These are phyloP conservation scores for Phytopythium cucurbitacearum DNA, from an alignment of 352 stramenopile species.

Conservation along the genomic window DNA sequence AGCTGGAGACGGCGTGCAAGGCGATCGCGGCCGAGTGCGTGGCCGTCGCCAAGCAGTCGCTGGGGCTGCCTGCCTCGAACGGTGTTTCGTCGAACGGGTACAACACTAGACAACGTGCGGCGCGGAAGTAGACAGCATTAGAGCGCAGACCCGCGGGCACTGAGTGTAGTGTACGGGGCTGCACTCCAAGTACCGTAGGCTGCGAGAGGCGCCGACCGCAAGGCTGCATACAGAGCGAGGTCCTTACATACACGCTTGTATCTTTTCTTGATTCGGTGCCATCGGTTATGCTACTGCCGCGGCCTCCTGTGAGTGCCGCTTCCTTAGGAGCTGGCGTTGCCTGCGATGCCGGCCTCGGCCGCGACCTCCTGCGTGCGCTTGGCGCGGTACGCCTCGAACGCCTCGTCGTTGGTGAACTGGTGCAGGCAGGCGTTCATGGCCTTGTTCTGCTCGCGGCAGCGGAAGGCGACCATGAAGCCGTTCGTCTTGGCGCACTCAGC, in stretches of 20 bases:
- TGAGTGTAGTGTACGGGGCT: too few relatives aligned
- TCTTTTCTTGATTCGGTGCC: not conserved
- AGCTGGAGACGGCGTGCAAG: slow-evolving; percentile 53
- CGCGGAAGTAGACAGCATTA: not conserved
- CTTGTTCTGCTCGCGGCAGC: slow-evolving; percentile 67
- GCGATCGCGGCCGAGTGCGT: slow-evolving; percentile 54
- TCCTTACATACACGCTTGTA: not conserved
- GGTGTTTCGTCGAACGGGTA: slow-evolving; percentile 33
- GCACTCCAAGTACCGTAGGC: too few relatives aligned
- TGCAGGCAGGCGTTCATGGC: slow-evolving; percentile 79
- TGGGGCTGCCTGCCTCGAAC: slow-evolving; percentile 13
- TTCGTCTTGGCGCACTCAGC: slow-evolving; percentile 63
- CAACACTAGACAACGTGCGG: slow-evolving; percentile 14
- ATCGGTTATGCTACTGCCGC: too few relatives aligned
- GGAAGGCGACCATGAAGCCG: slow-evolving; percentile 66
- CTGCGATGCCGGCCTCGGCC: slow-evolving; percentile 8
- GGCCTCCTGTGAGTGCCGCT: too few relatives aligned
- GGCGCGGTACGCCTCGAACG: slow-evolving; percentile 66
- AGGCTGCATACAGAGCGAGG: too few relatives aligned
- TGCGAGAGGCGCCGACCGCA: too few relatives aligned
- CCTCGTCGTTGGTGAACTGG: slow-evolving; percentile 72
- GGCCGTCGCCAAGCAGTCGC: slow-evolving; percentile 37
- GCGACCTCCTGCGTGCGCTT: slow-evolving; percentile 55
- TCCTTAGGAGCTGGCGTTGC: too few relatives aligned
- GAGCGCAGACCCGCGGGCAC: not conserved